These are phyloP conservation scores for Rubia peregrina DNA, from an alignment of 305 asterid species.

Conservation along the genomic window DNA sequence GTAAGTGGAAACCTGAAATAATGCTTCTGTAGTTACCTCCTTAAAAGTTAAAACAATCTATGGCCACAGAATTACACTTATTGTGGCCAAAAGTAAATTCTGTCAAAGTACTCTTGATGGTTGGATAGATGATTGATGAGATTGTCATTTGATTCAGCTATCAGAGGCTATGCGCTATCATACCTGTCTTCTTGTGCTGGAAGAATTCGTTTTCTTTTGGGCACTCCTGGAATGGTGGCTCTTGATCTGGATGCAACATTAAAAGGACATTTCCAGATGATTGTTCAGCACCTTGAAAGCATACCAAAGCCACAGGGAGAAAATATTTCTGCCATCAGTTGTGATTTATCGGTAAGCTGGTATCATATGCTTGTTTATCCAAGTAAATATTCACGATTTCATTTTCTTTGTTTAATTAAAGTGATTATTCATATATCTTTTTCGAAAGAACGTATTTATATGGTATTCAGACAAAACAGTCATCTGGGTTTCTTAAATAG, in stretches of 20 bases:
- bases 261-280: conserved; percentile 85
- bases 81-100: not conserved
- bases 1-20: not conserved
- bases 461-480: not conserved
- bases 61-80: not conserved
- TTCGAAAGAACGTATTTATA: not conserved
- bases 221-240: conserved; percentile 99
- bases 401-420: not conserved
- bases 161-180: conserved; percentile 95
- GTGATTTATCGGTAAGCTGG: conserved; percentile 82
- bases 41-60: not conserved
- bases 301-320: conserved; percentile 96
- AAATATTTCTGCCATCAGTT: conserved; percentile 73
- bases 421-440: too few species aligned
- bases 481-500: not conserved
- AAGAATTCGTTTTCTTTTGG: conserved; percentile 93
- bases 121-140: conserved; percentile 13
- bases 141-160: conserved; percentile 47
- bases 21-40: not conserved
- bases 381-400: not conserved
- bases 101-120: not conserved
- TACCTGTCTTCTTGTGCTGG: conserved; percentile 96
- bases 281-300: conserved; percentile 88
- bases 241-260: conserved; percentile 87
- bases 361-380: conserved; percentile 1